Base-by-base conservation (phyloP, 495 filamentous ascomycete genomes). In the Xylaria intraflava region DNA sequence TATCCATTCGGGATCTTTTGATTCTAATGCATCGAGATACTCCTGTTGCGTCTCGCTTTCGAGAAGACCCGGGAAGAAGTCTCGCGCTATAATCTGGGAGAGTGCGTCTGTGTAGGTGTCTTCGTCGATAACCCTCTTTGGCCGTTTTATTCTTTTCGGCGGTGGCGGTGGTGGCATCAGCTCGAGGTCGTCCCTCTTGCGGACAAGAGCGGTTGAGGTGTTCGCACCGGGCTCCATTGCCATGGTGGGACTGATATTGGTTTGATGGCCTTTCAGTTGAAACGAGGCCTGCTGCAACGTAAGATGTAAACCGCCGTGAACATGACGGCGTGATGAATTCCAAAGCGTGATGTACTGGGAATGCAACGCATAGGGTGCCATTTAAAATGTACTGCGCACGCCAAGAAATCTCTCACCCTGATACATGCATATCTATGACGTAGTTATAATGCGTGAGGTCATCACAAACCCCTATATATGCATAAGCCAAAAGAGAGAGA, bases 41-140 rank as follows among this genome's bases (percentile, higher is more conserved):
- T 98, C 93, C 60, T 91, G 84, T 62, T 95, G 90, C 3, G 83
- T 82, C 55, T 95, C 82, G 26, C 81, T 83, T 61, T 97, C 91
- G 0, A 91, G 74, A 0, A 98, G 77, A 2, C 91, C 93, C 0
- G 93, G 93, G 67, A 96, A 98, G 77, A 93, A 98, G 71, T 98
- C 94, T 35, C 94, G 88, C 26, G 88, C 87, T 49, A 97, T 96
- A 59, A 98, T 97, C 45, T 96, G 85, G 1, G 92, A 95, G 23
- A 98, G 72, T 8, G 88, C 87, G 50, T 88, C 82, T 22, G 89
- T 91, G 73, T 98, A 98, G 58, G 83, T 83, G 60, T 98, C 93
- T 76, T 98, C 93, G 68, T 95, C 90, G 22, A 98, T 80, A 33
- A 95, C 85, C 44, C 84, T 91, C 53, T 87, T 78, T 3, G 93